A percentile compares a stretch with the other conserved stretches of the same genome.
Evolutionary conservation across 768 basidiomycete genomes (phyloP).

Genomic region (Naganishia kalamii): DNA sequence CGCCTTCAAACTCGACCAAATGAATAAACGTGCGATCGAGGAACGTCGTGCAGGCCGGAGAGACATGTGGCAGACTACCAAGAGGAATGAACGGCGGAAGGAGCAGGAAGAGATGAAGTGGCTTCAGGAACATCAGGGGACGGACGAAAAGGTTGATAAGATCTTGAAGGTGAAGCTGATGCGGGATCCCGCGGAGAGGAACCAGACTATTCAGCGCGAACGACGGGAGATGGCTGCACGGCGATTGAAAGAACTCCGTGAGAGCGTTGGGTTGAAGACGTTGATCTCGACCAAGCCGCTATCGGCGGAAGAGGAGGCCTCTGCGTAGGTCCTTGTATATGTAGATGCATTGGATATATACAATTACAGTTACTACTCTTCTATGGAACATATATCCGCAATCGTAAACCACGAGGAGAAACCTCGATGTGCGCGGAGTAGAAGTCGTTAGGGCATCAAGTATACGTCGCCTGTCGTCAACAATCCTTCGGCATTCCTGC

Average conservation of each 20-base stretch:
- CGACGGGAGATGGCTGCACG: neutral
- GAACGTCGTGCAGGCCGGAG: conserved; percentile 22
- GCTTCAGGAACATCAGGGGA: conserved; percentile 24
- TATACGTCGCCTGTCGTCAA: neutral
- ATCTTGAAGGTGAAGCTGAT: conserved; percentile 20
- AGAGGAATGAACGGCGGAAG: conserved; percentile 22
- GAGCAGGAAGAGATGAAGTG: conserved; percentile 5
- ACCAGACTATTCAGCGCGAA: neutral
- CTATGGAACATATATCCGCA: no score
- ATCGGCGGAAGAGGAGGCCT: neutral
- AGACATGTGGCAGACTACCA: conserved; percentile 21
- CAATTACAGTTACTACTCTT: no score
- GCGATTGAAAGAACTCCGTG: neutral
- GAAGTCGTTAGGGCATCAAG: no score
- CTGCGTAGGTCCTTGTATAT: neutral
- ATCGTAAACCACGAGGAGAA: no score
- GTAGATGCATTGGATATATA: neutral
- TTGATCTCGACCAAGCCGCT: neutral
- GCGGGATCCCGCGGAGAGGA: neutral
- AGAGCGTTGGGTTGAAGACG: conserved; percentile 7
- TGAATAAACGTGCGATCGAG: conserved; percentile 26
- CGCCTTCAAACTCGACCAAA: conserved; percentile 18
- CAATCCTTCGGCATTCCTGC: neutral
- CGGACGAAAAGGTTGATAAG: conserved; percentile 24
- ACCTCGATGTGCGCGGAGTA: no score